phyloP scores from a whole-genome alignment of 2,329 filamentous ascomycete genomes.

The Colletotrichum australisinense region DNA sequence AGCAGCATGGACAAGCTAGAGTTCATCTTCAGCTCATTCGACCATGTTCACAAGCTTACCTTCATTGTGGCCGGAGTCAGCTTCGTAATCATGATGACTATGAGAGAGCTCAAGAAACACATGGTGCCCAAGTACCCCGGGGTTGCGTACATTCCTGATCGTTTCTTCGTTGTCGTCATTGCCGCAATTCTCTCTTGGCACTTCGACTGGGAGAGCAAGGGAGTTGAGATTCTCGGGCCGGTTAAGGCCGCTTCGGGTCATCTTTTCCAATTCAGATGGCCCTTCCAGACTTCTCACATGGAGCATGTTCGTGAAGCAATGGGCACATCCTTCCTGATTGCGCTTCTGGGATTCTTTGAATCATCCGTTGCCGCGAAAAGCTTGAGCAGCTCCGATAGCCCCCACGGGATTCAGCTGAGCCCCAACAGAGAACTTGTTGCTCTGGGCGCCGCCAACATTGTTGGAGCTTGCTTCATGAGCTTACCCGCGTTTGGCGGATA shows the following conservation, averaged over 20 bases:
- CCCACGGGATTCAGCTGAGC: constrained; percentile 85
- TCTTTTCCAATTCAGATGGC: constrained; percentile 85
- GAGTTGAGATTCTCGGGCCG: constrained; percentile 85
- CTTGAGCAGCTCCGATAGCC: constrained; percentile 75
- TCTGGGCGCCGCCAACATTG: constrained; percentile 88
- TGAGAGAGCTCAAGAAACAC: constrained; percentile 81
- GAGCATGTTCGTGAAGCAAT: constrained; percentile 86
- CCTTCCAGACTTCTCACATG: constrained; percentile 82
- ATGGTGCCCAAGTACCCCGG: constrained; percentile 82
- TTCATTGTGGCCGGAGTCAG: constrained; percentile 80
- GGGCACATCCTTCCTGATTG: constrained; percentile 92
- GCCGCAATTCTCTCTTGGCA: constrained; percentile 84
- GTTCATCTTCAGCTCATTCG: constrained; percentile 78
- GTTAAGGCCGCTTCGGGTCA: constrained; percentile 80
- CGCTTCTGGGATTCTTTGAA: constrained; percentile 97
- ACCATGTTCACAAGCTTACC: constrained; percentile 79
- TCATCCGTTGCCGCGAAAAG: constrained; percentile 96
- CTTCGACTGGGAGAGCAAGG: constrained; percentile 81
- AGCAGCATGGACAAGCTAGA: constrained; percentile 87
- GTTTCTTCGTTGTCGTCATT: constrained; percentile 87
- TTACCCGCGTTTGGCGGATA: constrained; percentile 96
- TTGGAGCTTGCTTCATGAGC: constrained; percentile 91
- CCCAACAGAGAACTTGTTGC: constrained; percentile 95
- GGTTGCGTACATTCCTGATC: constrained; percentile 91
- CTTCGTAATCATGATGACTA: constrained; percentile 91